Evolutionary conservation across 2,329 filamentous ascomycete genomes (phyloP).

Genomic region (Phaeomoniella chlamydospora): DNA sequence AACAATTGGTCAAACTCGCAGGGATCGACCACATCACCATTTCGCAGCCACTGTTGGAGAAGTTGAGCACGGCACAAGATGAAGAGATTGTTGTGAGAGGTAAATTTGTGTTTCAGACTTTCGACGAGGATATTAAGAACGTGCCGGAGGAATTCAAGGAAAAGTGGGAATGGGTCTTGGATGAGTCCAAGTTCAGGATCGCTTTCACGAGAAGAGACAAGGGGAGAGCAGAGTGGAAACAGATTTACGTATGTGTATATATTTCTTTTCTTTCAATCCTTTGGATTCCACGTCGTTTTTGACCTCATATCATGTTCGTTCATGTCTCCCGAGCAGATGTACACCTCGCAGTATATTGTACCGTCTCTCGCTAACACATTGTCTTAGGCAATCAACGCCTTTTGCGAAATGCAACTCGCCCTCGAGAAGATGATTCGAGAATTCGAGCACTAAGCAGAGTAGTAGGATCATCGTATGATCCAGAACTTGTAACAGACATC

Average conservation of each 20-base stretch:
- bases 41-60: slow-evolving; percentile 1
- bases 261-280: not conserved
- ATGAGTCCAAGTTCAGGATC: not conserved
- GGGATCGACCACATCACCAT: slow-evolving; percentile 1
- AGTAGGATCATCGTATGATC: too few species aligned
- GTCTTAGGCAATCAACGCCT: not conserved
- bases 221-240: not conserved
- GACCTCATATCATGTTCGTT: too few species aligned
- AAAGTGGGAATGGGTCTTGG: not conserved
- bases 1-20: not conserved
- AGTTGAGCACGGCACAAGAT: not conserved
- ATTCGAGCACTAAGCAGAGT: too few species aligned
- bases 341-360: too few species aligned
- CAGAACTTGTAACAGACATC: too few species aligned
- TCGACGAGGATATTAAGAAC: too few species aligned
- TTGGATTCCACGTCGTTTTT: not conserved
- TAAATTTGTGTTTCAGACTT: not conserved
- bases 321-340: too few species aligned
- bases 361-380: too few species aligned
- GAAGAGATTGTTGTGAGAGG: not conserved
- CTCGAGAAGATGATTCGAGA: not conserved
- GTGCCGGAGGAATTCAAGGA: not conserved
- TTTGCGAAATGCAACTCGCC: not conserved
- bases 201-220: not conserved
- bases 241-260: not conserved